Conservation (phyloP, 1,284 basidiomycete genomes). For the Moniliella sp. region DNA sequence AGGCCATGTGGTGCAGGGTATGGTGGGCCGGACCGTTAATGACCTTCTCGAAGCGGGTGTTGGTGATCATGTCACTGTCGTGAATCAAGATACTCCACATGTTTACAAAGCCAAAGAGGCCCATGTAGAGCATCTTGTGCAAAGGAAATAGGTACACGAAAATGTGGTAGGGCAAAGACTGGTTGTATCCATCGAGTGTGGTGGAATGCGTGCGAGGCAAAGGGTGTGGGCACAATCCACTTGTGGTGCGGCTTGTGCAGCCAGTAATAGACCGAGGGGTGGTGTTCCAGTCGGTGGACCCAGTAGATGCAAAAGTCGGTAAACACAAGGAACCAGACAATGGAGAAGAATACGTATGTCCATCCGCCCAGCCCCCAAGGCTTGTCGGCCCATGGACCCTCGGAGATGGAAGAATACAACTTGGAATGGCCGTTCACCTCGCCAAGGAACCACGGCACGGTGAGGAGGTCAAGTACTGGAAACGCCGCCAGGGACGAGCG, state of each 20-base stretch:
- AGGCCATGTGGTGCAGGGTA: too few relatives aligned
- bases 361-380: too few relatives aligned
- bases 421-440: slow-evolving; percentile 69
- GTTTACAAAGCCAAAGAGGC: slow-evolving; percentile 32
- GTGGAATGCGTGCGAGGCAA: slow-evolving; percentile 90
- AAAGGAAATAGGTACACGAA: slow-evolving; percentile 79
- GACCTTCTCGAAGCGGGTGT: slow-evolving; percentile 63
- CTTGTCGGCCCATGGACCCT: too few relatives aligned
- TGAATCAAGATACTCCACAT: slow-evolving; percentile 46
- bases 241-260: slow-evolving; percentile 93
- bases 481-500: slow-evolving; percentile 55
- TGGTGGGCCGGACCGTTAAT: slow-evolving; percentile 97
- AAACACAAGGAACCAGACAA: slow-evolving; percentile 53
- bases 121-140: slow-evolving; percentile 38
- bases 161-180: slow-evolving; percentile 82
- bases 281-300: slow-evolving; percentile 77
- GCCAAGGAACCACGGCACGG: slow-evolving; percentile 77
- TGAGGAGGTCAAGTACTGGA: slow-evolving; percentile 46
- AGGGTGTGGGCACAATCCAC: slow-evolving; percentile 93
- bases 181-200: slow-evolving; percentile 77
- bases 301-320: slow-evolving; percentile 84
- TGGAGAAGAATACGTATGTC: slow-evolving; percentile 23
- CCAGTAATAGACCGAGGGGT: slow-evolving; percentile 66
- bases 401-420: slow-evolving; percentile 55
- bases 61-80: slow-evolving; percentile 97